Conservation (phyloP, 2,329 filamentous ascomycete species). For the Ascochyta lentis region DNA sequence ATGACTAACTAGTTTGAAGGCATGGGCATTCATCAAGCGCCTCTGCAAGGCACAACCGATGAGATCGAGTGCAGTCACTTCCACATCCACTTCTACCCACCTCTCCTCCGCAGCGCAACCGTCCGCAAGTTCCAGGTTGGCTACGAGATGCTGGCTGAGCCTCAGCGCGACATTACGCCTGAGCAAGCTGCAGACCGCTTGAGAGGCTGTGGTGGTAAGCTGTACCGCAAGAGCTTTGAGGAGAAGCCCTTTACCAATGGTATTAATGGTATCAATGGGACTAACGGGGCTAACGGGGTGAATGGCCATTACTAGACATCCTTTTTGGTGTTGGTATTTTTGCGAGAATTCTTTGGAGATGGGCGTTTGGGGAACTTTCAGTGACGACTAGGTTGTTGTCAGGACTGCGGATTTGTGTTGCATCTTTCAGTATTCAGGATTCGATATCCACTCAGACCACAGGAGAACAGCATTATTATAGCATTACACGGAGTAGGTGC, state of each 20-base stretch:
- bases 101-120: slow-evolving; percentile 87
- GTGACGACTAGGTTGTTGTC: background rate
- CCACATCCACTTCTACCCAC: slow-evolving; percentile 98
- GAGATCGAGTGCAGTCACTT: slow-evolving; percentile 89
- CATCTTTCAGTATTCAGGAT: background rate
- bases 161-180: slow-evolving; percentile 97
- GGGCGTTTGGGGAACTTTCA: slow-evolving; percentile 9
- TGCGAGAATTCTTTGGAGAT: background rate
- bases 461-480: slow-evolving; percentile 4
- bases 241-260: slow-evolving; percentile 9
- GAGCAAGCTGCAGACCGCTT: slow-evolving; percentile 88
- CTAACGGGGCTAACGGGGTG: slow-evolving; percentile 19
- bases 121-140: slow-evolving; percentile 97
- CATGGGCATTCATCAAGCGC: slow-evolving; percentile 95
- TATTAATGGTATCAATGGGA: slow-evolving; percentile 27
- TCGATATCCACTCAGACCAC: background rate
- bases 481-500: slow-evolving; percentile 9
- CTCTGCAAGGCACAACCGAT: slow-evolving; percentile 78
- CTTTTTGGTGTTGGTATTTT: background rate
- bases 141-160: slow-evolving; percentile 95
- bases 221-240: slow-evolving; percentile 73
- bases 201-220: slow-evolving; percentile 75
- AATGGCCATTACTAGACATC: slow-evolving; percentile 23
- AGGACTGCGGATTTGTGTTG: background rate
- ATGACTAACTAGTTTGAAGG: slow-evolving; percentile 53